Evolutionary conservation across 169 alveolate species (phyloP), one percentile per base, ranked within the genome.

Genomic region (Cryptosporidium parvum): DNA sequence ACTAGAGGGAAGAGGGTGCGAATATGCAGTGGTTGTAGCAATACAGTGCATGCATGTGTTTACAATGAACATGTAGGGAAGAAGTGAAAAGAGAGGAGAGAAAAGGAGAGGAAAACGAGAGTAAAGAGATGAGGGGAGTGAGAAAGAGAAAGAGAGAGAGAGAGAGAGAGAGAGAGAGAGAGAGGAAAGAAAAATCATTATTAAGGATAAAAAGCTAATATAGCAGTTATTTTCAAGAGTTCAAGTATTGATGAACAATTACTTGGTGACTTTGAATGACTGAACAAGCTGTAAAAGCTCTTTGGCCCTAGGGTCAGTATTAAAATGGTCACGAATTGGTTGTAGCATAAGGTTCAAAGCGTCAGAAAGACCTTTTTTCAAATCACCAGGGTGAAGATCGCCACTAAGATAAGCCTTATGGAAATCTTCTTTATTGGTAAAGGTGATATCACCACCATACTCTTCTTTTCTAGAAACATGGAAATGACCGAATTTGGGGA

Each of bases 261-360:
- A 95, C 29, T 94, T 92, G 51, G 97, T 94, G 42, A 94, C 92
- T 58, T 91, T 92, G 75, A 92, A 95, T 33, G 94, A 80, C 62
- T 91, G 92, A 59, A 97, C 97, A 65, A 95, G 92, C 37, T 93
- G 95, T n/a, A 96, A 94, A 16, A 97, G 91, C 51, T 92, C 92
- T 86, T 95, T 96, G n/a, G 99, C 99, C 75, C 93, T 92, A 37
- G 96, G 96, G 84, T 93, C 95, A 39, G 86, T 91, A 29, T 94
- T 94, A 91, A 98, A 98, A 91, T 98, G 99, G 31, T 95, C 96
- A 70, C 99, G 94, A 3, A 98, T 98, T 51, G 99, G 99, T 70
- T 98, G 96, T 21, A 98, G 85, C 93, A 97, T 86, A 31, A 92
- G 93, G 92, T 98, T 98, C 52, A 98, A 59, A 56, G 94, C 94